A percentile compares a stretch with the other conserved stretches of the same genome.
Evolutionary conservation across 2,329 filamentous ascomycete species (phyloP).

Genomic region (Aspergillus candidus): DNA sequence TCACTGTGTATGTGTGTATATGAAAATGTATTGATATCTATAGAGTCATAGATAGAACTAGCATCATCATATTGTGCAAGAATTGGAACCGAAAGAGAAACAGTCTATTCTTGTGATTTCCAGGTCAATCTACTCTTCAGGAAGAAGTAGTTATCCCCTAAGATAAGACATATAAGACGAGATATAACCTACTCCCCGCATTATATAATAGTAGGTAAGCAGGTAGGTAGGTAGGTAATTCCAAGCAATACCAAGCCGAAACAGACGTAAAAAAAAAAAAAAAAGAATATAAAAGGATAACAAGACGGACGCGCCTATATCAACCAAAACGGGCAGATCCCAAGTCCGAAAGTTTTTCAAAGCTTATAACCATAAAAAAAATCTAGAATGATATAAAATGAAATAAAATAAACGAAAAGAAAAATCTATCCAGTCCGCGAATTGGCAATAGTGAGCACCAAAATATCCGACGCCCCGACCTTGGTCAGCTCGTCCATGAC

Average conservation of each 20-base stretch:
- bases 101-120: not conserved
- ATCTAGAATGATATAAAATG: constrained; percentile 4
- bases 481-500: constrained; percentile 79
- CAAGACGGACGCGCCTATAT: not conserved
- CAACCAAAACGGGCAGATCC: constrained; percentile 8
- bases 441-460: constrained; percentile 83
- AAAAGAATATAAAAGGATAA: no score
- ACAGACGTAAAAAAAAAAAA: no score
- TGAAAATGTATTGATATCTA: no score
- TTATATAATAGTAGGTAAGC: no score
- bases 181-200: no score
- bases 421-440: constrained; percentile 48
- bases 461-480: constrained; percentile 74
- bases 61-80: not conserved
- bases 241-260: no score
- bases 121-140: no score
- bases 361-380: constrained; percentile 1
- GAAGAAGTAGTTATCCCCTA: no score
- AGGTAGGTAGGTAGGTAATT: no score
- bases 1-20: no score
- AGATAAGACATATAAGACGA: no score
- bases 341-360: constrained; percentile 4
- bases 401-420: constrained; percentile 4
- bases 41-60: no score
- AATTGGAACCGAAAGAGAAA: constrained; percentile 1